Evolutionary conservation across 2,329 filamentous ascomycete genomes (phyloP), one percentile per base, ranked within the genome.

Genomic region (Xylaria hypoxylon): DNA sequence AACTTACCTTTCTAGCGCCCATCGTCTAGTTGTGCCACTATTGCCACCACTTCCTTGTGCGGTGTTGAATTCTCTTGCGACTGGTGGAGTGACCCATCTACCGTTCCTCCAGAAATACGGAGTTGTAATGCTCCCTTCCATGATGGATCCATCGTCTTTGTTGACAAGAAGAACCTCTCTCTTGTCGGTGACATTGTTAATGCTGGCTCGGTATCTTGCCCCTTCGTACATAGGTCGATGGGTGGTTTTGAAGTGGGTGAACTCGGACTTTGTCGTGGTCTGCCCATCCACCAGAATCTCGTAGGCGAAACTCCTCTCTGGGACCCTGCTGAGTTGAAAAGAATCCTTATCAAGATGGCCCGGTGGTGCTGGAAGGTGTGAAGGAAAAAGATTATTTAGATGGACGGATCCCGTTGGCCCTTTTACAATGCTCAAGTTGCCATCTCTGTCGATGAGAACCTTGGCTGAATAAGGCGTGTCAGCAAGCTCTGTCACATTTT

Each of bases 171-270:
- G 82, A 4, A 97, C 92, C 77, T 98, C 95, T 58, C 86, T 85
- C 45, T 80, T 77, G 42, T 87, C 84, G 0, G 79, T 75, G 8
- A 77, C 79, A 26, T 48, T 50, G 48, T 68, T 75, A 53, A 95
- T 87, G 0, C 81, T 81, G 1, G 85, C 87, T 15, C 92, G 85
- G 28, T 80, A 75, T 8, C 94, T 87, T 1, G 93, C 92, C 2
- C 80, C 81, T 51, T 92, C 87, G 77, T 98, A 98, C 76, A 89
- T 83, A 10, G 83, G 80, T 15, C 95, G 88, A 53, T 85, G 82
- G 0, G 92, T 96, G 0, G 95, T 98, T 79, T 99, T 98, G 81
- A 92, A 92, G 64, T 90, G 89, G 0, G 94, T 97, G 75, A 90
- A 92, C n/a, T 88, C 85, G 0, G 86, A 87, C 45, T 79, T 78